Evolutionary conservation across 768 basidiomycete genomes (phyloP), one percentile per base, ranked within the genome.

Genomic region (Paxillus involutus): DNA sequence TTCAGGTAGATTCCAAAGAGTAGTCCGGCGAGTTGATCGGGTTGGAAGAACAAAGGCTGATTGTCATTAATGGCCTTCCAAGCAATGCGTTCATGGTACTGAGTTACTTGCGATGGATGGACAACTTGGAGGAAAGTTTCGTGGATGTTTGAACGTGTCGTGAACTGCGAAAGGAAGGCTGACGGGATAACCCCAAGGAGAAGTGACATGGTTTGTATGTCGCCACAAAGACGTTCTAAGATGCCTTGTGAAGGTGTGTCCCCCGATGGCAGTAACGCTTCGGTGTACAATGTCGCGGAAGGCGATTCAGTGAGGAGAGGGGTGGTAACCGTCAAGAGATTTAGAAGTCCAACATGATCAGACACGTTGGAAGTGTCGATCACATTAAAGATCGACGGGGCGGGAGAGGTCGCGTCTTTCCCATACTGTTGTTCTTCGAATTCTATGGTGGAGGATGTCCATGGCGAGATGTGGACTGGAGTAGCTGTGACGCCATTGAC

Each of bases 361-460:
- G 59, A 59, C 17, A 71, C 10, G 29, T 71, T 73, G 32, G 71
- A 71, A 12, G 69, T 70, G 41, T 71, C 60, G 36, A 71, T 71
- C 39, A 73, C 68, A 24, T 73, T 64, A 52, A 71, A 73, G 14
- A 26, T 52, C 8, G 61, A 60, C 10, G 69, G 69, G 8, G 71
- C 71, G 0, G 58, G 60, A 29, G 49, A 41, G 14, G 47, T n/a
- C 17, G 52, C 49, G 1, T 24, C 42, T 40, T 52, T 19, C 16
- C 58, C 57, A 35, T 71, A 71, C n/a, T 62, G 54, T 2, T 19
- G 44, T 17, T 53, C 57, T 1, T 68, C 63, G 16, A 71, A 57
- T 8, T 54, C 49, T 46, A 71, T 65, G 10, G 37, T 59, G 9
- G 63, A 52, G 4, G 36, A 39, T 33, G 47, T 66, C 71, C 71